Evolutionary conservation across 2,329 filamentous ascomycete genomes (phyloP).

Genomic region (Diatrype stigma): DNA sequence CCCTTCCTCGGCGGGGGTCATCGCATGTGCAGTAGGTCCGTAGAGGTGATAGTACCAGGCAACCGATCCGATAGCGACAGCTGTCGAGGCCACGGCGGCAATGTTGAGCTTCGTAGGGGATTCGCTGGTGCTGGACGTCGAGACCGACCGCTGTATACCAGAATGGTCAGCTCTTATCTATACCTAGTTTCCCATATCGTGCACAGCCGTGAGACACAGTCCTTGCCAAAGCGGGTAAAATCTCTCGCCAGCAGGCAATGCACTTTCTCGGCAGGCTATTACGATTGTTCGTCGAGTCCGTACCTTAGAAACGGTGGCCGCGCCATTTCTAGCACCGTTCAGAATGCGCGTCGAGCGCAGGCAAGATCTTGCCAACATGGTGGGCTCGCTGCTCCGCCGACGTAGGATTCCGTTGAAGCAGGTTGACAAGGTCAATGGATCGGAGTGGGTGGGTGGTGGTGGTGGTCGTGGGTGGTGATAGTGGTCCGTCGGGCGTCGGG

Average conservation of each 20-base stretch:
- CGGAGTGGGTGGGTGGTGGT: constrained; percentile 14
- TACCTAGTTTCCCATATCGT: too few relatives aligned
- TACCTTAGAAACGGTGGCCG: constrained; percentile 72
- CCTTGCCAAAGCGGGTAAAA: not conserved
- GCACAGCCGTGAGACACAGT: not conserved
- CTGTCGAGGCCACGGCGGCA: constrained; percentile 80
- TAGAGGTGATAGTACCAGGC: constrained; percentile 98
- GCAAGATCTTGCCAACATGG: constrained; percentile 91
- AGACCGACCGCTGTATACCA: constrained; percentile 55
- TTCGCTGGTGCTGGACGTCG: constrained; percentile 69
- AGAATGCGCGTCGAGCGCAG: constrained; percentile 84
- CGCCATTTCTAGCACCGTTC: constrained; percentile 71
- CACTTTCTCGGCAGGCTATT: constrained; percentile 1
- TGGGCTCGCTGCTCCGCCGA: constrained; percentile 47
- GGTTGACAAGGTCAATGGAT: constrained; percentile 22
- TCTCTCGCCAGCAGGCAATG: not conserved
- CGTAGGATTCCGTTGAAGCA: constrained; percentile 27
- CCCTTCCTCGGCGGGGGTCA: constrained; percentile 96
- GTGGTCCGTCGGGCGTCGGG: not conserved
- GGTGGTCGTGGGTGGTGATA: constrained; percentile 17
- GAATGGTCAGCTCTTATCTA: constrained; percentile 35
- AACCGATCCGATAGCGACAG: constrained; percentile 80
- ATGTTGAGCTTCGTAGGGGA: constrained; percentile 80
- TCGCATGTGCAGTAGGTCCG: constrained; percentile 80
- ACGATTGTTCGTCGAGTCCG: constrained; percentile 47